A percentile compares a stretch with the other conserved stretches of the same genome.
Evolutionary conservation across 2,329 filamentous ascomycete genomes (phyloP).

Genomic region (Clarireedia paspali): DNA sequence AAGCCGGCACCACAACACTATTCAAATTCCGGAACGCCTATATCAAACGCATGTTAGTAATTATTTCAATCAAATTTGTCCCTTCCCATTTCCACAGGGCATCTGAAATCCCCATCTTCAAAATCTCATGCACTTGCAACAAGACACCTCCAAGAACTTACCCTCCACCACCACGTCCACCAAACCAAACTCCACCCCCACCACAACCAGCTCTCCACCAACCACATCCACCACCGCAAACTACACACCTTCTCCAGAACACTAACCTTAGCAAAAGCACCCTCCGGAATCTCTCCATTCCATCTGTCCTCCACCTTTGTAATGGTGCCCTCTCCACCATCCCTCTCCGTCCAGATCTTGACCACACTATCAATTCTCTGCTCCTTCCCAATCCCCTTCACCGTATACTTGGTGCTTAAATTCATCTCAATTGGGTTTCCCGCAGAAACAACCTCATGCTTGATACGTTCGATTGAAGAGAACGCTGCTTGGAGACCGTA

Average conservation of each 20-base stretch:
- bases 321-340: slow-evolving; percentile 35
- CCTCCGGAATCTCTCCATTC: slow-evolving; percentile 44
- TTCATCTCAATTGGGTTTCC: slow-evolving; percentile 55
- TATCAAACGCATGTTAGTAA: slow-evolving; percentile 8
- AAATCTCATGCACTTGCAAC: too few species aligned
- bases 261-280: slow-evolving; percentile 43
- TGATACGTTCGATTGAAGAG: slow-evolving; percentile 46
- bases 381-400: slow-evolving; percentile 46
- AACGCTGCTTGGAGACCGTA: slow-evolving; percentile 55
- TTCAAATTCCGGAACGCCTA: slow-evolving; percentile 46
- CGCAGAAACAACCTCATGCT: slow-evolving; percentile 43
- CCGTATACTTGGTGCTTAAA: slow-evolving; percentile 43
- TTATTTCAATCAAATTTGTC: slow-evolving; percentile 30
- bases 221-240: neutral
- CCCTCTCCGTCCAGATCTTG: slow-evolving; percentile 36
- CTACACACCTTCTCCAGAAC: neutral
- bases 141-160: slow-evolving; percentile 3
- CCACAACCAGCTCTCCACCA: neutral
- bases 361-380: slow-evolving; percentile 41
- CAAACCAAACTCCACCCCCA: neutral
- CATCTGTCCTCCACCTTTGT: slow-evolving; percentile 46
- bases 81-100: too few species aligned
- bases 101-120: too few species aligned
- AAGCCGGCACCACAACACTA: slow-evolving; percentile 41
- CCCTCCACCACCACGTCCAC: slow-evolving; percentile 20